Conservation (phyloP, 768 basidiomycete genomes). For the Lactarius sp. region DNA sequence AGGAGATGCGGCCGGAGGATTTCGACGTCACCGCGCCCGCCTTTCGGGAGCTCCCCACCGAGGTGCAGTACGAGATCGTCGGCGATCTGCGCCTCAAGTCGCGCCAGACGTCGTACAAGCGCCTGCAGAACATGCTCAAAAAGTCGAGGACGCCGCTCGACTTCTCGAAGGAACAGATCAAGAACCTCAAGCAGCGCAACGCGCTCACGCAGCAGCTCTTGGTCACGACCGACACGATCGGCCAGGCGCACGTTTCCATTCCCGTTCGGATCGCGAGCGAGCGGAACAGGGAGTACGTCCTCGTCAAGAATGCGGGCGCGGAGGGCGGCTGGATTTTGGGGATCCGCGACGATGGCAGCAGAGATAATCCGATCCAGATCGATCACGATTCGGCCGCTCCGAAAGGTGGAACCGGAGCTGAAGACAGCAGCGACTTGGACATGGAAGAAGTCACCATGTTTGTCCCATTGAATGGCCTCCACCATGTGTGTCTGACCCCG, state of each 20-base stretch:
- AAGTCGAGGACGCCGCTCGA: slow-evolving; percentile 80
- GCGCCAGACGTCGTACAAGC: slow-evolving; percentile 87
- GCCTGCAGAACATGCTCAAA: slow-evolving; percentile 86
- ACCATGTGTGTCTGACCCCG: slow-evolving; percentile 1
- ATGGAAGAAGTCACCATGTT: slow-evolving; percentile 84
- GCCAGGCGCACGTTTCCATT: slow-evolving; percentile 83
- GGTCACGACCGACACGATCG: slow-evolving; percentile 87
- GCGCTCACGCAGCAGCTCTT: slow-evolving; percentile 88
- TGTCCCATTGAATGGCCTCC: slow-evolving; percentile 24
- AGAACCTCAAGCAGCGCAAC: slow-evolving; percentile 84
- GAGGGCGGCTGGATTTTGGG: slow-evolving; percentile 95
- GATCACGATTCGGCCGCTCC: slow-evolving; percentile 51
- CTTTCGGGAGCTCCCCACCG: slow-evolving; percentile 89
- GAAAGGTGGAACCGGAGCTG: slow-evolving; percentile 29
- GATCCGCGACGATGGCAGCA: slow-evolving; percentile 81
- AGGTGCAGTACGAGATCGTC: slow-evolving; percentile 97
- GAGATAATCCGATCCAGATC: slow-evolving; percentile 79
- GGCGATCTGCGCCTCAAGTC: slow-evolving; percentile 94
- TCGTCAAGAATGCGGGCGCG: slow-evolving; percentile 84
- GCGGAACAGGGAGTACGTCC: slow-evolving; percentile 89
- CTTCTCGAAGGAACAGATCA: slow-evolving; percentile 95
- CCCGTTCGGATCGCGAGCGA: slow-evolving; percentile 94
- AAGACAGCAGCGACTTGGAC: slow-evolving; percentile 40
- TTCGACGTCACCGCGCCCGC: slow-evolving; percentile 88
- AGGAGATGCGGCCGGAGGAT: slow-evolving; percentile 93